Conservation (phyloP, 1,139 yeast species). For the Insectozyma bohioensis region DNA sequence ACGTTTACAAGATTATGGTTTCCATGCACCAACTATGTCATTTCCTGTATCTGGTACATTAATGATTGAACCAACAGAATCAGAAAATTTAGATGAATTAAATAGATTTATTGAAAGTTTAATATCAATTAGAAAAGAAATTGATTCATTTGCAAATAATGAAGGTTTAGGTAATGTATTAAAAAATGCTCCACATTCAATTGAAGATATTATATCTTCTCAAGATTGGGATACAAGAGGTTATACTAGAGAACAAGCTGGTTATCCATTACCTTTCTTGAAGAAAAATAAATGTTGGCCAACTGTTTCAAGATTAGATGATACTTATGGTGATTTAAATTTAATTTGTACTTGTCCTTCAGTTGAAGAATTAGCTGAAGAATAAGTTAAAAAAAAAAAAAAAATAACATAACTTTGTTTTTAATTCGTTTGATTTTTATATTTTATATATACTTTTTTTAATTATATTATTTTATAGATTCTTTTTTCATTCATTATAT, state of each 20-base stretch:
- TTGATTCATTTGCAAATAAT: constrained; percentile 70
- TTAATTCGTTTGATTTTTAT: constrained; percentile 1
- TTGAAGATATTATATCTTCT: constrained; percentile 67
- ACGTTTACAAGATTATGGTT: constrained; percentile 95
- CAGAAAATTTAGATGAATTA: constrained; percentile 83
- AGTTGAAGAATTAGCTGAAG: constrained; percentile 62
- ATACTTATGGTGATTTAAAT: constrained; percentile 90
- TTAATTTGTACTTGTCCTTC: constrained; percentile 91
- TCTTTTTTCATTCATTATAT: no score
- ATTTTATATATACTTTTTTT: no score
- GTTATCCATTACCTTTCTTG: constrained; percentile 79
- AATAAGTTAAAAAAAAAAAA: no score
- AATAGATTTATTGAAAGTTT: constrained; percentile 89
- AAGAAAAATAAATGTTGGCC: constrained; percentile 91
- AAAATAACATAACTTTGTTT: no score
- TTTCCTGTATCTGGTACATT: constrained; percentile 97
- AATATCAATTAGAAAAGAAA: constrained; percentile 80
- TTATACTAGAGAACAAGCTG: constrained; percentile 90
- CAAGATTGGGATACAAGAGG: constrained; percentile 80
- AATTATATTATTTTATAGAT: no score
- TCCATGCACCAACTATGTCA: constrained; percentile 98
- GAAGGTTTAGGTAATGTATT: constrained; percentile 68
- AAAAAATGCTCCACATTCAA: constrained; percentile 91
- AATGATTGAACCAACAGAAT: constrained; percentile 98
- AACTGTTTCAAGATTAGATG: constrained; percentile 86